phyloP scores from a whole-genome alignment of 768 basidiomycete genomes.

The Artomyces pyxidatus region DNA sequence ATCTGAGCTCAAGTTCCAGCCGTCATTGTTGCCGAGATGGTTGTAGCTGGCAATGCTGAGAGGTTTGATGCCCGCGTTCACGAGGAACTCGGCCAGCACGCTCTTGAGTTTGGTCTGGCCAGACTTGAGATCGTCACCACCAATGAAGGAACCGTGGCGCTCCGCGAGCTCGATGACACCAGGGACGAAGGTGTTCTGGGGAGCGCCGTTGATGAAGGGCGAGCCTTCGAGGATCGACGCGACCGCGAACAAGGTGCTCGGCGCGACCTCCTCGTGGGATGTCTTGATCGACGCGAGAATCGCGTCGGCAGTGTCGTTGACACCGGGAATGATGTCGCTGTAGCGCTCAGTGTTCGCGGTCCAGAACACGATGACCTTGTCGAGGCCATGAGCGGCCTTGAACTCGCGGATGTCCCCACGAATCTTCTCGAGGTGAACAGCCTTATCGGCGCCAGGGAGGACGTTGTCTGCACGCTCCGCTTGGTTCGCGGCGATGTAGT shows the following conservation, averaged over 20 bases:
- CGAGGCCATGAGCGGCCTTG: constrained; percentile 75
- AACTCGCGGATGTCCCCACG: constrained; percentile 92
- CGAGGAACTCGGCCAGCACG: constrained; percentile 95
- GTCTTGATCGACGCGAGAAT: constrained; percentile 72
- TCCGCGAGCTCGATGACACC: constrained; percentile 92
- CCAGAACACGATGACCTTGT: constrained; percentile 93
- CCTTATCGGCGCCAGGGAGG: constrained; percentile 80
- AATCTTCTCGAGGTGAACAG: constrained; percentile 84
- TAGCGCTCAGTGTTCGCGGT: constrained; percentile 99
- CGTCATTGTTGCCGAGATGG: constrained; percentile 98
- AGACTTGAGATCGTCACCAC: constrained; percentile 96
- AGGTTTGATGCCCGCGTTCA: constrained; percentile 97
- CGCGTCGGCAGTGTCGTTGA: constrained; percentile 91
- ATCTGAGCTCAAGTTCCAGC: constrained; percentile 83
- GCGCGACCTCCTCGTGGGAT: constrained; percentile 92
- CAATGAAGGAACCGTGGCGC: constrained; percentile 84
- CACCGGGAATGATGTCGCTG: constrained; percentile 86
- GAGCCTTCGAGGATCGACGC: constrained; percentile 92
- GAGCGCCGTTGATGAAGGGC: constrained; percentile 95
- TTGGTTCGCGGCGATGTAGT: constrained; percentile 98
- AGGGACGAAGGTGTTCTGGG: constrained; percentile 98
- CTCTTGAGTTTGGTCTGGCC: constrained; percentile 98
- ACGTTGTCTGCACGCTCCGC: constrained; percentile 93
- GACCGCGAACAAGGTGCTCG: constrained; percentile 92
- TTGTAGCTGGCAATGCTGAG: constrained; percentile 97